Percentiles rank a stretch among this genome's conserved stretches.
Conservation (phyloP, 306 rosid species). For the Cicer judaicum region DNA sequence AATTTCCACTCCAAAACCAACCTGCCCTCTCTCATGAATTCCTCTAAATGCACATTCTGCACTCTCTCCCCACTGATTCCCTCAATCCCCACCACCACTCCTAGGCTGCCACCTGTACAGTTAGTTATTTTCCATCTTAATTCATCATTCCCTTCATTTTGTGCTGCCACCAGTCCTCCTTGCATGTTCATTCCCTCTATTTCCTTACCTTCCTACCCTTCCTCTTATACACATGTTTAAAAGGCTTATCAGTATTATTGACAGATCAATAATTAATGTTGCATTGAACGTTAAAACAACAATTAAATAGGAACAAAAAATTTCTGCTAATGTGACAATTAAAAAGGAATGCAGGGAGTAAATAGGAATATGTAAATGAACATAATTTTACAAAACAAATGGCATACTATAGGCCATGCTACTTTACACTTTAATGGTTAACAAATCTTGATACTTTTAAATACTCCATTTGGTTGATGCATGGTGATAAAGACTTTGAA, state of each 20-base stretch:
- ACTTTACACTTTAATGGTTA: no score
- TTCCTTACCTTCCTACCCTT: background rate
- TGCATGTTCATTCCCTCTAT: background rate
- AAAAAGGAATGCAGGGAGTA: no score
- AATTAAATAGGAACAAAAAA: no score
- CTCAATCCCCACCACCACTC: background rate
- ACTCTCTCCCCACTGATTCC: background rate
- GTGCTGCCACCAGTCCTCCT: background rate
- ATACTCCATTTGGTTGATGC: no score
- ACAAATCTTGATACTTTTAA: no score
- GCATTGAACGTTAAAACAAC: no score
- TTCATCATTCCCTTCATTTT: background rate
- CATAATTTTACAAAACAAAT: no score
- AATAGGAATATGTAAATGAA: no score
- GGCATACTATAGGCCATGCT: no score
- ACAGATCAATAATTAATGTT: no score
- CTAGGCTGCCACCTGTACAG: background rate
- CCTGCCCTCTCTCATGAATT: background rate
- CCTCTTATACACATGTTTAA: background rate
- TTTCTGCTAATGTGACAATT: no score
- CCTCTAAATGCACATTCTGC: background rate
- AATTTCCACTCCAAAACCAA: background rate
- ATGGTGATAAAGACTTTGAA: no score
- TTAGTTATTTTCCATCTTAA: background rate
- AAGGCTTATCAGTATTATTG: background rate